phyloP scores from a whole-genome alignment of 371 early-diverging fungal species.

The Mucor velutinosus region DNA sequence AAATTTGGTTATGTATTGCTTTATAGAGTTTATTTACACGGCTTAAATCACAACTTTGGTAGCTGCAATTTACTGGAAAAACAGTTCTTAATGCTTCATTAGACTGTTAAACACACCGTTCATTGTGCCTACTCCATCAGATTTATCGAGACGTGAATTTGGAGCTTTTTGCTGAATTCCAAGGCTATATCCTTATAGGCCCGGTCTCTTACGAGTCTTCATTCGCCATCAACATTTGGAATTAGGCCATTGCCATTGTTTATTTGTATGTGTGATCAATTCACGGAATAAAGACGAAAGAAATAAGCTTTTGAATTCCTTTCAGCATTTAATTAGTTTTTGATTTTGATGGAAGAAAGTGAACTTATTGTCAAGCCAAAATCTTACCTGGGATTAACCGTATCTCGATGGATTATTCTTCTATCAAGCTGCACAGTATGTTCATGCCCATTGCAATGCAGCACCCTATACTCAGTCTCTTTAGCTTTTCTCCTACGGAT shows the following conservation, averaged over 20 bases:
- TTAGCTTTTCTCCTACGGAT: background rate
- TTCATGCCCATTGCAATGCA: background rate
- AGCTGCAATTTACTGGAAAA: too few species aligned
- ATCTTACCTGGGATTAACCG: background rate
- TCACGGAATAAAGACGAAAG: background rate
- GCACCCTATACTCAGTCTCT: background rate
- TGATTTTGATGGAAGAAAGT: background rate
- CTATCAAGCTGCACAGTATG: background rate
- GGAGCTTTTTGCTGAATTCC: too few species aligned
- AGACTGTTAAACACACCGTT: too few species aligned
- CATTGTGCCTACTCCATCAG: too few species aligned
- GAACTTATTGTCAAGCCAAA: background rate
- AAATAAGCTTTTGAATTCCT: background rate
- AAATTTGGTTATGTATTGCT: too few species aligned
- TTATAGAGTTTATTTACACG: too few species aligned
- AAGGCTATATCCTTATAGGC: too few species aligned
- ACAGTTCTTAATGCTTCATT: too few species aligned
- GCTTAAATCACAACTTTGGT: too few species aligned
- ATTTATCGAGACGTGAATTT: too few species aligned
- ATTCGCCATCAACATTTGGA: background rate
- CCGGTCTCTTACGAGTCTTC: too few species aligned
- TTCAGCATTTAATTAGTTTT: background rate
- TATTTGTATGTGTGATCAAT: background rate
- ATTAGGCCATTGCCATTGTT: background rate
- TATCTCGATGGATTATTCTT: constrained; percentile 5